These are phyloP conservation scores for Phalaenopsis equestris DNA, from an alignment of 106 monocot genomes.

Conservation along the genomic window DNA sequence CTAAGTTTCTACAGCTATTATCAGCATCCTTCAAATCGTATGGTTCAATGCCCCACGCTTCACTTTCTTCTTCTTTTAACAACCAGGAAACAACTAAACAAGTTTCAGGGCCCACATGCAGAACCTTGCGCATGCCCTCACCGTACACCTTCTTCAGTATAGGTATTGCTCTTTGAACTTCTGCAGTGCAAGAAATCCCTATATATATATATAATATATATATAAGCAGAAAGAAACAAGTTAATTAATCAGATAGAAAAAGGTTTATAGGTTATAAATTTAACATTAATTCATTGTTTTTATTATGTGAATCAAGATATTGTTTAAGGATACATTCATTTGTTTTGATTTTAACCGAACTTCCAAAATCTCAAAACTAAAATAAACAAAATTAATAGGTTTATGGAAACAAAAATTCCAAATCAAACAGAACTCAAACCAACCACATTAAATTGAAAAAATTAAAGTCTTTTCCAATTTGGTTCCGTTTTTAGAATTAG, in stretches of 20 bases:
- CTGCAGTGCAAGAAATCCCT: conserved; percentile 52
- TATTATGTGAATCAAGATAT: too few relatives aligned
- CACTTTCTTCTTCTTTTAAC: conserved; percentile 45
- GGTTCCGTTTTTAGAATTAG: too few relatives aligned
- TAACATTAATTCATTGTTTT: too few relatives aligned
- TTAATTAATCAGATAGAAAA: background rate
- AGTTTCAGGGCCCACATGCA: conserved; percentile 65
- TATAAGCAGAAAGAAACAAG: background rate
- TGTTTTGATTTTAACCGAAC: too few relatives aligned
- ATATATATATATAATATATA: background rate
- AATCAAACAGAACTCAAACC: too few relatives aligned
- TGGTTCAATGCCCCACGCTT: conserved; percentile 65
- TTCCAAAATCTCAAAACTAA: too few relatives aligned
- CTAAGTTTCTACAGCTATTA: conserved; percentile 48
- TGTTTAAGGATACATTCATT: too few relatives aligned
- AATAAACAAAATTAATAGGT: too few relatives aligned
- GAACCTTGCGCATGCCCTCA: conserved; percentile 45
- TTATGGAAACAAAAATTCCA: too few relatives aligned
- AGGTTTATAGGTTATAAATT: too few relatives aligned
- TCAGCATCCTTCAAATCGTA: conserved; percentile 71
- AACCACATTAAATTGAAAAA: too few relatives aligned
- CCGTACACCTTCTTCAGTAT: conserved; percentile 54
- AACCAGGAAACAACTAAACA: conserved; percentile 51
- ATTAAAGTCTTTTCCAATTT: too few relatives aligned
- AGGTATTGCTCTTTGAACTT: conserved; percentile 48